These are phyloP conservation scores for Barnettozyma hawaiiensis DNA, from an alignment of 1,139 yeast species.

Conservation along the genomic window DNA sequence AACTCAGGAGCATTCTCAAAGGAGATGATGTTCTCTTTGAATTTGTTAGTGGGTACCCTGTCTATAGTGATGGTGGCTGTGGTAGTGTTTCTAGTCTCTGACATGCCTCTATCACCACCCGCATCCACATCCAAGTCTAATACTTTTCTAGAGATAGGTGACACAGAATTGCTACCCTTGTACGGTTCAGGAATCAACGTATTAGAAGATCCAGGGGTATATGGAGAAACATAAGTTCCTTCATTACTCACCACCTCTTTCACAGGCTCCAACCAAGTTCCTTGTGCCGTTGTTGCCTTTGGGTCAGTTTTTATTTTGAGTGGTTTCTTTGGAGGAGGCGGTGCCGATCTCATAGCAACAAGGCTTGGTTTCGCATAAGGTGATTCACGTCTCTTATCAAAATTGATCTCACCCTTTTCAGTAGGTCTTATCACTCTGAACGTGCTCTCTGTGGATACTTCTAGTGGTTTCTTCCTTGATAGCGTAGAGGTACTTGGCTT, in stretches of 20 bases:
- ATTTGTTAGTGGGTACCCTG: constrained; percentile 30
- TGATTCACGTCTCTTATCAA: constrained; percentile 72
- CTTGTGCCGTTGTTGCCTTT: constrained; percentile 17
- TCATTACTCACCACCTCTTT: constrained; percentile 21
- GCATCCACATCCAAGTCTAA: constrained; percentile 8
- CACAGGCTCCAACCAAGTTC: constrained; percentile 20
- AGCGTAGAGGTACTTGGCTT: not conserved
- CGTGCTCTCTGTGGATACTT: constrained; percentile 27
- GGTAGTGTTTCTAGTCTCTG: not conserved
- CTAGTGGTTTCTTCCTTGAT: constrained; percentile 9
- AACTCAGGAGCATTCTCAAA: constrained; percentile 69
- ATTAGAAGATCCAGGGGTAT: constrained; percentile 37
- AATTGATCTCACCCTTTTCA: constrained; percentile 63
- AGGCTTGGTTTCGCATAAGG: constrained; percentile 49
- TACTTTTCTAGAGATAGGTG: constrained; percentile 24
- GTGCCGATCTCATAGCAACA: constrained; percentile 67
- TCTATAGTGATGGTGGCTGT: constrained; percentile 3
- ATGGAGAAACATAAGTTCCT: constrained; percentile 28
- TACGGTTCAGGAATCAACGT: constrained; percentile 37
- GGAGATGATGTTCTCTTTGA: constrained; percentile 60
- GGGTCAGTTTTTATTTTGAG: constrained; percentile 13
- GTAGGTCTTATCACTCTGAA: constrained; percentile 67
- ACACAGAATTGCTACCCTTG: constrained; percentile 30
- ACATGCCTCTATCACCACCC: not conserved
- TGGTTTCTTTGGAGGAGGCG: constrained; percentile 52